Evolutionary conservation across 345 rosid genomes (phyloP).

Genomic region (Populus ilicifolia): DNA sequence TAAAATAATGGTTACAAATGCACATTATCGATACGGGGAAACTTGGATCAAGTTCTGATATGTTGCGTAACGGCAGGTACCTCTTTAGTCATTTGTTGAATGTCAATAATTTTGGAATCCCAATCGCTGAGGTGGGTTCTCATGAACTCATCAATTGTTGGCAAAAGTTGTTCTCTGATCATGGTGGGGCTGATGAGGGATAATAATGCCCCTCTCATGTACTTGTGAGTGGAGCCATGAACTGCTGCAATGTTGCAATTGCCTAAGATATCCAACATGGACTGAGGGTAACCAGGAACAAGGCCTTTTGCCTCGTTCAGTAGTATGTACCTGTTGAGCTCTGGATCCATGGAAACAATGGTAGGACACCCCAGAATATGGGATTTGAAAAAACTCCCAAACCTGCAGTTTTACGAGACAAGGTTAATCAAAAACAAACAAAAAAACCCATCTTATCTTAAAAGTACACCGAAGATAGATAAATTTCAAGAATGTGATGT

Average conservation of each 20-base stretch:
- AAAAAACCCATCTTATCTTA: not conserved
- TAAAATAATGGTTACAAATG: not conserved
- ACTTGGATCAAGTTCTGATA: not conserved
- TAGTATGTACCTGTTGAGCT: conserved; percentile 69
- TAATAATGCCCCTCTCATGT: conserved; percentile 64
- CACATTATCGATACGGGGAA: not conserved
- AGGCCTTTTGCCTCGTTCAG: conserved; percentile 79
- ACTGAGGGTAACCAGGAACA: conserved; percentile 88
- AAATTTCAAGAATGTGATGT: not conserved
- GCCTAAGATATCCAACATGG: conserved; percentile 78
- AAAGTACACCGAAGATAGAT: not conserved
- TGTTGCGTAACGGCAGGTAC: conserved; percentile 21
- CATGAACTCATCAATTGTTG: conserved; percentile 56
- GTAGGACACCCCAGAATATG: conserved; percentile 89
- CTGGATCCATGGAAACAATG: conserved; percentile 69
- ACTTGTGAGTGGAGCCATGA: conserved; percentile 65
- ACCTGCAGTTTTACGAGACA: conserved; percentile 29
- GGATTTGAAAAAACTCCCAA: conserved; percentile 74
- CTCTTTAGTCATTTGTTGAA: conserved; percentile 74
- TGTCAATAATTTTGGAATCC: conserved; percentile 50
- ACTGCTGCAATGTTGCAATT: conserved; percentile 74
- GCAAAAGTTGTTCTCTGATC: conserved; percentile 57
- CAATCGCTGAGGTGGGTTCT: conserved; percentile 53
- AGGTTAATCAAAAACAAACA: not conserved
- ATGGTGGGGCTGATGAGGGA: conserved; percentile 54